Percentiles rank a stretch among this genome's conserved stretches.
Conservation (phyloP, 140 eudicot species). For the Ambrosia hybrid region DNA sequence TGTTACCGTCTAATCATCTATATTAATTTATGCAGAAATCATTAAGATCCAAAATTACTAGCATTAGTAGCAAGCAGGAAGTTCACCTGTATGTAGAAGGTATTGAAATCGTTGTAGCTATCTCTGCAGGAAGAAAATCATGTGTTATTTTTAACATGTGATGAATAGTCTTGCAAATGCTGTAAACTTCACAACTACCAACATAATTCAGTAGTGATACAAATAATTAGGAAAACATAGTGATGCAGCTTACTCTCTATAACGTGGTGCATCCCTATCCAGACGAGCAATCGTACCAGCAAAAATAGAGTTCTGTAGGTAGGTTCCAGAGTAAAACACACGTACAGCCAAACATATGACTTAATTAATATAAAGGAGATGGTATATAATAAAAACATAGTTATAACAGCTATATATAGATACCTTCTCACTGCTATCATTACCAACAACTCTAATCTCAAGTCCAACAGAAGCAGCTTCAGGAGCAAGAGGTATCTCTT, state of each 20-base stretch:
- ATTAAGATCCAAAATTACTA: constrained; percentile 16
- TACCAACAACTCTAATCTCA: constrained; percentile 97
- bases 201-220: too few relatives aligned
- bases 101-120: constrained; percentile 98
- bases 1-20: not conserved
- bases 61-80: constrained; percentile 6
- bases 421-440: constrained; percentile 88
- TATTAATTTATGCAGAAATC: not conserved
- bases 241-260: constrained; percentile 63
- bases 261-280: constrained; percentile 98
- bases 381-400: too few relatives aligned
- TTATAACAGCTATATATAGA: too few relatives aligned
- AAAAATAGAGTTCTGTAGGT: constrained; percentile 91
- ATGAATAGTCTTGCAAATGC: not conserved
- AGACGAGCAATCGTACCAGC: constrained; percentile 99
- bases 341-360: constrained; percentile 5
- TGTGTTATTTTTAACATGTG: constrained; percentile 21
- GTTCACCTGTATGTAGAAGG: constrained; percentile 98
- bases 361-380: not conserved
- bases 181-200: not conserved
- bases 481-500: constrained; percentile 98
- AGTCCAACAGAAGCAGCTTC: constrained; percentile 98
- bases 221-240: constrained; percentile 5
- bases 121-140: constrained; percentile 76
- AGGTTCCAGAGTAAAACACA: constrained; percentile 25